phyloP scores from a whole-genome alignment of 2,329 filamentous ascomycete species.

The Verticillium longisporum region DNA sequence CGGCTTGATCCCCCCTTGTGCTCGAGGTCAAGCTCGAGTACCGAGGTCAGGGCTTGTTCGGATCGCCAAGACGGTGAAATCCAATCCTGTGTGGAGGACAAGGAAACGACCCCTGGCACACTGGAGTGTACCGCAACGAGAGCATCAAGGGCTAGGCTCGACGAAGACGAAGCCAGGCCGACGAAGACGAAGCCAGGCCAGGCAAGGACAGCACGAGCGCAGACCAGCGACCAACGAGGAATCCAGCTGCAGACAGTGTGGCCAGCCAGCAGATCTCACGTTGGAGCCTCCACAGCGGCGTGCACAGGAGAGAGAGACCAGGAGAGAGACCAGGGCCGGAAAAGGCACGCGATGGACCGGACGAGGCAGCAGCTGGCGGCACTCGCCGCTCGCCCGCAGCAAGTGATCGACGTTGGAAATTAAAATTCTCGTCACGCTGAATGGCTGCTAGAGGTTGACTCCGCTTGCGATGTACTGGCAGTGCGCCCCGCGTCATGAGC shows the following conservation, averaged over 20 bases:
- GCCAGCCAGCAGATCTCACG: background rate
- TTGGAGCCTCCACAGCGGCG: background rate
- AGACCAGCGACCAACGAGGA: background rate
- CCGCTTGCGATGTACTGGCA: background rate
- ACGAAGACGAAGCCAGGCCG: background rate
- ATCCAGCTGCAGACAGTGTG: background rate
- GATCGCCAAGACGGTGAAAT: background rate
- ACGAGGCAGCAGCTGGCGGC: constrained; percentile 1
- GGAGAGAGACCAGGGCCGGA: background rate
- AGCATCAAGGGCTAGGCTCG: too few relatives aligned
- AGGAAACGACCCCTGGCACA: background rate
- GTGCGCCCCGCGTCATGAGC: background rate
- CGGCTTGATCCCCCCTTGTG: too few relatives aligned
- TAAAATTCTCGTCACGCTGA: background rate
- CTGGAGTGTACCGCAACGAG: too few relatives aligned
- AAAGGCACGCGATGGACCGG: background rate
- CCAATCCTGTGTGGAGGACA: background rate
- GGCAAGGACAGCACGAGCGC: background rate
- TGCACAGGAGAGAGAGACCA: too few relatives aligned
- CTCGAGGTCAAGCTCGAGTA: background rate
- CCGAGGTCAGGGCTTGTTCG: background rate
- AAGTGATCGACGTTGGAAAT: constrained; percentile 8
- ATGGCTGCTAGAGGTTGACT: background rate
- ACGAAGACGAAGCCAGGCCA: background rate
- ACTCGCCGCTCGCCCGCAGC: constrained; percentile 2